phyloP scores from a whole-genome alignment of 1,139 yeast genomes.

The Kodamaea arcana region DNA sequence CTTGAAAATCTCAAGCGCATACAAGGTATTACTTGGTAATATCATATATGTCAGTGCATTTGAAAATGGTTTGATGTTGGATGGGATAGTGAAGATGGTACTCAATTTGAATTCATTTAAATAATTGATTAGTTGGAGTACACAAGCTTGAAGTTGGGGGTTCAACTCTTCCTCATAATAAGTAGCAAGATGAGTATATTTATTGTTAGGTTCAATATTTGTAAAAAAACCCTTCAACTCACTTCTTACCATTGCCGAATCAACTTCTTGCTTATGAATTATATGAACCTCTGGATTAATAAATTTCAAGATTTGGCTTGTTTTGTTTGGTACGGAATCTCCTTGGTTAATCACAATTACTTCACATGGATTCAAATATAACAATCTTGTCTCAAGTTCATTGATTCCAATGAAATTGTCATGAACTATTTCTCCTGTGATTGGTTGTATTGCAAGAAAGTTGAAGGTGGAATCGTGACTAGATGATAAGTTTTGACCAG shows the following conservation, averaged over 20 bases:
- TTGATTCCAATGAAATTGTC: constrained; percentile 64
- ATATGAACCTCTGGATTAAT: constrained; percentile 14
- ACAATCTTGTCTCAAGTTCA: constrained; percentile 68
- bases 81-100: constrained; percentile 49
- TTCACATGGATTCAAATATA: constrained; percentile 76
- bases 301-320: constrained; percentile 18
- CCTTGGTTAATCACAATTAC: constrained; percentile 42
- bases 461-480: no score
- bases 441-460: constrained; percentile 67
- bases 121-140: constrained; percentile 48
- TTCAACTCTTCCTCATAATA: constrained; percentile 22
- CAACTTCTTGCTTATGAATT: constrained; percentile 7
- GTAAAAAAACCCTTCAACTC: constrained; percentile 5
- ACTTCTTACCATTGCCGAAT: constrained; percentile 8
- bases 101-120: constrained; percentile 61
- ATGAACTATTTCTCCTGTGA: constrained; percentile 72
- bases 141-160: constrained; percentile 34
- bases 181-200: constrained; percentile 15
- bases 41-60: constrained; percentile 53
- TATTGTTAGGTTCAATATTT: background rate
- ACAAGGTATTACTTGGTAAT: constrained; percentile 63
- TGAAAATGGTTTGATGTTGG: constrained; percentile 51
- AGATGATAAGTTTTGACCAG: no score
- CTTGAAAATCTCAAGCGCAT: constrained; percentile 68
- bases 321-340: constrained; percentile 27